Evolutionary conservation across 1,139 yeast species (phyloP).

Genomic region (Magnusiomyces sp.): DNA sequence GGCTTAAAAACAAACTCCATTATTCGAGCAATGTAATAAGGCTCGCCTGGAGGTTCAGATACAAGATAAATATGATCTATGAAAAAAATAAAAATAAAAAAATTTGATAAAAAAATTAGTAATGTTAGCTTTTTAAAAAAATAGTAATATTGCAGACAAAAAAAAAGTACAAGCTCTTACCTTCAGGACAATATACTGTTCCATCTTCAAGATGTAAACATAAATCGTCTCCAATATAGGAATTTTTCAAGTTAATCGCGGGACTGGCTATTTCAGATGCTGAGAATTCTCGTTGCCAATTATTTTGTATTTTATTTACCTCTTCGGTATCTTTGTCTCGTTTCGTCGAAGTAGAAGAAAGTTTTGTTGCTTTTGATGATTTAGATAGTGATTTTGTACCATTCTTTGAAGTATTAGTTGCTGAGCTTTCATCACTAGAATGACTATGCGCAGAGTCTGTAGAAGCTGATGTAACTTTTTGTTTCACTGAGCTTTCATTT

Average conservation of each 20-base stretch:
- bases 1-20: conserved; percentile 52
- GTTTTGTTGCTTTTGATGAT: conserved; percentile 1
- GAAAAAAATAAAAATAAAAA: background rate
- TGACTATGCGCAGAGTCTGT: no score
- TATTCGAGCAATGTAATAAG: conserved; percentile 80
- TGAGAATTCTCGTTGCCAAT: no score
- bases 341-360: background rate
- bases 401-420: background rate
- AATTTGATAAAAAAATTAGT: conserved; percentile 2
- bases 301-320: conserved; percentile 23
- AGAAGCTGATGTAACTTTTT: background rate
- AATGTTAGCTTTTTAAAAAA: conserved; percentile 2
- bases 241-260: conserved; percentile 36
- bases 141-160: background rate
- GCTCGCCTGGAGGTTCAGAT: conserved; percentile 93
- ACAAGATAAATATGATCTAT: conserved; percentile 72
- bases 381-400: background rate
- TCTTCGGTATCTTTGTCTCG: conserved; percentile 1
- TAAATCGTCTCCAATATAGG: conserved; percentile 33
- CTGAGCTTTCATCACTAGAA: no score
- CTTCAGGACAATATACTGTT: conserved; percentile 27
- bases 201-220: conserved; percentile 31
- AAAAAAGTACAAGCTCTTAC: conserved; percentile 17
- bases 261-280: no score
- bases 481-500: background rate